Base-by-base conservation (phyloP, 345 rosid species). In the Eucalyptus dawsonii region DNA sequence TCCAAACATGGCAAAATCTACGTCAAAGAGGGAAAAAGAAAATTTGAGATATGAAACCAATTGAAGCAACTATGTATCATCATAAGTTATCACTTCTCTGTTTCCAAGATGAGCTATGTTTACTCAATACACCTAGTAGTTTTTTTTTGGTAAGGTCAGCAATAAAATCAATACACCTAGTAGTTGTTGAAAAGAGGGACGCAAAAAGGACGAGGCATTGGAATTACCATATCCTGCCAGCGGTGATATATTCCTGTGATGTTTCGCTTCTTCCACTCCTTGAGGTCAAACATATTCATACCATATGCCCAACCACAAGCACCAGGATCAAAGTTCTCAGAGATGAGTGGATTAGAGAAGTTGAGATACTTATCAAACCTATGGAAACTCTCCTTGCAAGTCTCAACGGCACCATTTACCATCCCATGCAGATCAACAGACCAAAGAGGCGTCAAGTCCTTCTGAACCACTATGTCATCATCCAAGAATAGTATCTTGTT, bases 251-350 rank as follows among this genome's bases (percentile, higher is more conserved):
- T 97, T 88, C 96, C 97, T 6, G 99, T 97, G 86, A 96, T 96
- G 91, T 98, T 97, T 88, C 91, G 92, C 93, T 93, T 95, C 93
- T 89, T 96, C 99, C 99, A 98, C 93, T 97, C 96, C 91, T 92
- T 95, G 93, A 98, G 94, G 95, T 98, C 99, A 87, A 98, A 98
- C 89, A 98, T 98, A 91, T 98, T 98, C 99, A 96, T 98, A 42
- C 99, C 99, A 91, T 94, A 98, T 85, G 99, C 99, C 99, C 99
- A 98, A 80, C 99, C 99, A 89, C 99, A 98, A 89, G 99, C 95
- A 86, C 93, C 93, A 54, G 97, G 94, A 89, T 93, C 90, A 50
- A 98, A 98, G 88, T 97, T 96, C 89, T 95, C 95, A 16, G 92
- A 89, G 69, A 98, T 96, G 88, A 92, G 92, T 49, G 99, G 99